Conservation (phyloP, 805 yeast genomes). For the Candida tibetensis region DNA sequence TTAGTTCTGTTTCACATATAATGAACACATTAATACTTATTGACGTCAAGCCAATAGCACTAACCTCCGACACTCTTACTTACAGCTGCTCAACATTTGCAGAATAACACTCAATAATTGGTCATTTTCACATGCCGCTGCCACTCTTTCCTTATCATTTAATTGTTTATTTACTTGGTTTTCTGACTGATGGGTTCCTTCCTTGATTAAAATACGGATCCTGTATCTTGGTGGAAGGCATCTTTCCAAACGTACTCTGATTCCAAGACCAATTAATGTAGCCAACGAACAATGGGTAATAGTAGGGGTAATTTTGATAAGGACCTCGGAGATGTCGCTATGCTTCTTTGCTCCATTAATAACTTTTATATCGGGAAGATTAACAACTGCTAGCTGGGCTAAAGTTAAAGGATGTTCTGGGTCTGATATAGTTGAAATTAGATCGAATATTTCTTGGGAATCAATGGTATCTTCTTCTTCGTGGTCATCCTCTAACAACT, state of each 20-base stretch:
- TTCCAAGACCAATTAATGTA: constrained; percentile 91
- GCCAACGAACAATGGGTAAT: constrained; percentile 97
- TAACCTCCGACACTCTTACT: no score
- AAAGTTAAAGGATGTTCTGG: constrained; percentile 96
- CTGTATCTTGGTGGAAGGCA: constrained; percentile 83
- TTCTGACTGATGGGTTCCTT: constrained; percentile 95
- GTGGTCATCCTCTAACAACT: constrained; percentile 21
- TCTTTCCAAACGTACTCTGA: constrained; percentile 86
- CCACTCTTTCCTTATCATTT: constrained; percentile 95
- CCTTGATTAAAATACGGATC: constrained; percentile 73
- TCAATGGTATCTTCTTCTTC: constrained; percentile 67
- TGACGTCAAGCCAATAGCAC: background rate
- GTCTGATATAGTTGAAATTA: constrained; percentile 83
- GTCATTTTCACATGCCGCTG: constrained; percentile 97
- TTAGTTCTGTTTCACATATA: background rate
- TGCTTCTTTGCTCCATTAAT: constrained; percentile 46
- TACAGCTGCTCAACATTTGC: constrained; percentile 86
- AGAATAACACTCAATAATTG: constrained; percentile 87
- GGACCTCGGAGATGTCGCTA: constrained; percentile 63
- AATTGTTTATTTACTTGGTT: constrained; percentile 93
- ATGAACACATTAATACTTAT: background rate
- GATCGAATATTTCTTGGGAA: constrained; percentile 83
- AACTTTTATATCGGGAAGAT: constrained; percentile 74
- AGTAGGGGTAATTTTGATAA: constrained; percentile 90
- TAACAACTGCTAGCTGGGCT: constrained; percentile 93